A percentile compares a stretch with the other conserved stretches of the same genome.
Evolutionary conservation across 306 rosid species (phyloP).

Genomic region (Abrus precatorius): DNA sequence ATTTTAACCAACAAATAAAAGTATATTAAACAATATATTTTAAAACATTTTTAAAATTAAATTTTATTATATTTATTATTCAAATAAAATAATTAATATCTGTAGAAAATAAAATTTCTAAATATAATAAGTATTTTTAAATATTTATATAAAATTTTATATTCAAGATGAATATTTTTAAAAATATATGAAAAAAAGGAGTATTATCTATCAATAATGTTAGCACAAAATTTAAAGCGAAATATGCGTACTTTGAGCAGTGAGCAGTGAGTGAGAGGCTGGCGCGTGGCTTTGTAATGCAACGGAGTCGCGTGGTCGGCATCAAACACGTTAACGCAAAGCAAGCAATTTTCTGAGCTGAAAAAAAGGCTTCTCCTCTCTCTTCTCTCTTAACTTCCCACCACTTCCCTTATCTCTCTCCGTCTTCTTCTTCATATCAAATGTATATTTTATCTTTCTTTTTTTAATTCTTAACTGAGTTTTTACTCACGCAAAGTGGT

Average conservation of each 20-base stretch:
- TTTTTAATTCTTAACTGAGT: conserved; percentile 29
- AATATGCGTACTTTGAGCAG: not conserved
- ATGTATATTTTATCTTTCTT: conserved; percentile 60
- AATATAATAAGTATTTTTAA: too few species aligned
- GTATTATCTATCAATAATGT: not conserved
- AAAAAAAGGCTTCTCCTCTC: conserved; percentile 29
- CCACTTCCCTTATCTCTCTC: conserved; percentile 19
- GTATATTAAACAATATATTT: too few species aligned
- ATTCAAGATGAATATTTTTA: too few species aligned
- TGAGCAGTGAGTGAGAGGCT: not conserved
- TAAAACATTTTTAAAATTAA: too few species aligned
- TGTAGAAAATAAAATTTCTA: too few species aligned
- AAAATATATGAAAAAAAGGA: too few species aligned
- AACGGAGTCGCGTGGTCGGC: conserved; percentile 42
- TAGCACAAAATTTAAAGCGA: conserved; percentile 5
- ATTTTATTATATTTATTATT: too few species aligned
- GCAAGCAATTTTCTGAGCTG: conserved; percentile 53
- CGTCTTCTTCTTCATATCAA: conserved; percentile 51
- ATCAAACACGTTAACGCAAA: conserved; percentile 46
- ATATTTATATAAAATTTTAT: too few species aligned
- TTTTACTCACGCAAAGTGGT: conserved; percentile 56
- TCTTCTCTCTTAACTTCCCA: conserved; percentile 11
- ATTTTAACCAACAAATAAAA: too few species aligned
- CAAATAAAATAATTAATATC: too few species aligned
- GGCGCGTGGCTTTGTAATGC: conserved; percentile 41